Base-by-base conservation (phyloP, 2,329 filamentous ascomycete genomes). In the Claviceps maximensis region DNA sequence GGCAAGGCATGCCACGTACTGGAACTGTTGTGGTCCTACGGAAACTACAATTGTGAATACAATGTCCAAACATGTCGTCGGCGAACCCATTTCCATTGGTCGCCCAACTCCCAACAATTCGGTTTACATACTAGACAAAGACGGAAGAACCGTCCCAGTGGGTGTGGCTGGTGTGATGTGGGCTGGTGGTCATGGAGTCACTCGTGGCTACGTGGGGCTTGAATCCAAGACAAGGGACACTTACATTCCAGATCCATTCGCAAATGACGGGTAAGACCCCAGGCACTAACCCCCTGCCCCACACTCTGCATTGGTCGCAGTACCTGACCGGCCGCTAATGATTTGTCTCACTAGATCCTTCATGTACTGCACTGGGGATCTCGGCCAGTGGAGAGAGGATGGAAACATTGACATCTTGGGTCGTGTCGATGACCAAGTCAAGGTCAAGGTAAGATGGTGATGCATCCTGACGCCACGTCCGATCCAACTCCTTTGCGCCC, bases 301-400 rank as follows among this genome's bases (percentile, higher is more conserved):
- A n/a, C 47, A 25, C 25, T 23, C 31, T 27, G 15, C 23, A 23
- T 50, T 55, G 50, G 54, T 44, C 38, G 50, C 53, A 31, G 40
- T 49, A 54, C 25, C 52, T 31, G 40, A 45, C 29, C 13, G 19
- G 42, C 31, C 27, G 31, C 55, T 56, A 50, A 56, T 50, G 48
- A 21, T 15, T 6, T 53, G 38, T 36, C 36, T 55, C 52, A 53
- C 17, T 45, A 74, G 71, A 3, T 67, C 65, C 2, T 67, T 67
- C 57, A 80, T 82, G 74, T 82, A 79, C 64, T 78, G 79, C 58
- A 82, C 79, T 1, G 79, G 79, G 7, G 79, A 83, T 57, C 69
- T 82, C 23, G 77, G 74, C 19, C 68, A 70, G 13, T 82, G 78
- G 78, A 68, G 69, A 40, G 60, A 67, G 2, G 73, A 79, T 58